Conservation (phyloP, 2,329 filamentous ascomycete species). For the Zasmidium angulare region DNA sequence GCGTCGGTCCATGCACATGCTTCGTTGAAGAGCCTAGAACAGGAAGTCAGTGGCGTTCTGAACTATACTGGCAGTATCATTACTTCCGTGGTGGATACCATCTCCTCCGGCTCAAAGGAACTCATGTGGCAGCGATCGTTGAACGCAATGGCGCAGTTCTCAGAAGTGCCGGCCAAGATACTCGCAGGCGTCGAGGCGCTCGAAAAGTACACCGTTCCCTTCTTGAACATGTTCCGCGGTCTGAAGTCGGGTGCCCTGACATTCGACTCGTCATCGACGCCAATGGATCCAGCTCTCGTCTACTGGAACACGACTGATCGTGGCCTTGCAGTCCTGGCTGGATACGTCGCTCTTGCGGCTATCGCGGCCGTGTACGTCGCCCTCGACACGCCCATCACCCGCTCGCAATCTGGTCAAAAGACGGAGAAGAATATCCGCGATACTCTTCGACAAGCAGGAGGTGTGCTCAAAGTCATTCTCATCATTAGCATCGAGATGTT, state of each 20-base stretch:
- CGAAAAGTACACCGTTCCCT: conserved; percentile 17
- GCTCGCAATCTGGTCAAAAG: conserved; percentile 55
- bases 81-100: conserved; percentile 25
- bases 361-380: conserved; percentile 77
- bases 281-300: conserved; percentile 40
- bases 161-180: conserved; percentile 16
- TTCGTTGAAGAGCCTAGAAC: conserved; percentile 27
- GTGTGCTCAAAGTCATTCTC: conserved; percentile 94
- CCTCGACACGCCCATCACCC: conserved; percentile 70
- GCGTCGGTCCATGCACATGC: conserved; percentile 31
- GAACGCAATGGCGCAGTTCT: conserved; percentile 7
- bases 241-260: conserved; percentile 25
- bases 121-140: conserved; percentile 16
- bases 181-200: conserved; percentile 14
- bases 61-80: conserved; percentile 23
- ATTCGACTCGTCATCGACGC: conserved; percentile 13
- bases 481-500: conserved; percentile 99
- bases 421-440: conserved; percentile 78
- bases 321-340: conserved; percentile 72
- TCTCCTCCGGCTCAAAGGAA: conserved; percentile 26
- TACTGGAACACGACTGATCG: conserved; percentile 56
- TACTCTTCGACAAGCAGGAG: conserved; percentile 84
- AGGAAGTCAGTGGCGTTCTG: conserved; percentile 25
- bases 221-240: conserved; percentile 21
- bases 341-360: conserved; percentile 75